Evolutionary conservation across 2,329 filamentous ascomycete species (phyloP), one percentile per base, ranked within the genome.

Genomic region (Aspergillus felis): DNA sequence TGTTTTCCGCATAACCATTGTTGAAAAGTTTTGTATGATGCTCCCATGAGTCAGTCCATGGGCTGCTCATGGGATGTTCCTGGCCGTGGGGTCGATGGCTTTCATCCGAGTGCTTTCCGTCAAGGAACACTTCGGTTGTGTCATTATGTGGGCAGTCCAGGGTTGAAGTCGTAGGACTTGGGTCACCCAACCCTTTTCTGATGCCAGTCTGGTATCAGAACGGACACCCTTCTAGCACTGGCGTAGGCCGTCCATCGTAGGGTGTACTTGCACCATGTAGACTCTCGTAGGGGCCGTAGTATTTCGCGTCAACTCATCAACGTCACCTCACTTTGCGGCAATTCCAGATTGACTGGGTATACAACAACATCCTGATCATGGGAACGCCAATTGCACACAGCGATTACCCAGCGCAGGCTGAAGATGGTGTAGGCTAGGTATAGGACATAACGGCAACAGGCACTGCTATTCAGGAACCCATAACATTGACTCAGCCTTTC

Each of bases 1-100:
- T 75, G 74, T 66, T 69, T 74, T 77, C 81, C 81, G 81, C 74
- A 78, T 79, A 83, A 82, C 80, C 81, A 82, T 82, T 82, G 78
- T 71, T 81, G 78, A 77, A 72, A 72, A 69, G 68, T 61, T 53
- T 52, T 57, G 38, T 53, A 66, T 63, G 64, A 61, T 71, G 66
- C 61, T 57, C 52, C 49, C 53, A 49, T 48, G 35, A 48, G 47
- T 38, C 28, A 48, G 47, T 38, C 28, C 22, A 12, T 24, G 25
- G 22, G 24, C 20, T 47, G 14, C 22, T 47, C 22, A 27, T 24
- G 44, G 32, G 44, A 47, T 47, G 44, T 24, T 47, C 24, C 4
- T 17, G 14, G 44, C 44, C 10, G 22, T 24, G 22, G 44, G 22
- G 10, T 47, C 22, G 44, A 46, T 24, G 8, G 9, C 10, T 46